Evolutionary conservation across 768 basidiomycete species (phyloP).

Genomic region (Thelephora aurantiotincta): DNA sequence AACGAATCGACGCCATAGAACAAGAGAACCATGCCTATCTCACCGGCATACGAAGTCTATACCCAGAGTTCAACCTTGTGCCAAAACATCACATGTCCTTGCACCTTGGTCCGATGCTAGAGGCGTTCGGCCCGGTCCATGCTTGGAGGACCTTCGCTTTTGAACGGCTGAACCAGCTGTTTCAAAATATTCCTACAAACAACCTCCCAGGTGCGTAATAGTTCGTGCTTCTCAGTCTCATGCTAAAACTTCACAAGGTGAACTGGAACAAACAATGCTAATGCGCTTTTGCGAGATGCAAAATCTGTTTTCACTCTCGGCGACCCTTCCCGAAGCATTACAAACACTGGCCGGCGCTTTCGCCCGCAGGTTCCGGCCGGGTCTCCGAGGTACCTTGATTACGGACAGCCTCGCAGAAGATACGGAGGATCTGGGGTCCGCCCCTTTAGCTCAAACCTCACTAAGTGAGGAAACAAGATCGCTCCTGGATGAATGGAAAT

Average conservation of each 20-base stretch:
- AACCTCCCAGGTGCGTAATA: background rate
- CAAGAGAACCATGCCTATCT: background rate
- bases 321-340: background rate
- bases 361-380: background rate
- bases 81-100: slow-evolving; percentile 28
- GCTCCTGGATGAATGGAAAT: background rate
- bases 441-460: background rate
- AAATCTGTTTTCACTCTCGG: background rate
- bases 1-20: background rate
- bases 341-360: background rate
- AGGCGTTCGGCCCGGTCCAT: slow-evolving; percentile 5
- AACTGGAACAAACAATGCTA: background rate
- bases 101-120: slow-evolving; percentile 20
- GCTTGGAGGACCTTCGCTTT: background rate
- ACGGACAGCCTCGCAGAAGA: background rate
- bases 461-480: background rate
- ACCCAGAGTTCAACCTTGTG: slow-evolving; percentile 12
- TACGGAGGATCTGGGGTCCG: no score
- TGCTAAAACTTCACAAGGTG: background rate
- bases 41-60: background rate
- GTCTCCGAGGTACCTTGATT: background rate
- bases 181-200: background rate
- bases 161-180: background rate
- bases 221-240: background rate
- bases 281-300: background rate